Evolutionary conservation across 2,329 filamentous ascomycete genomes (phyloP).

Genomic region (Trichophyton equinum): DNA sequence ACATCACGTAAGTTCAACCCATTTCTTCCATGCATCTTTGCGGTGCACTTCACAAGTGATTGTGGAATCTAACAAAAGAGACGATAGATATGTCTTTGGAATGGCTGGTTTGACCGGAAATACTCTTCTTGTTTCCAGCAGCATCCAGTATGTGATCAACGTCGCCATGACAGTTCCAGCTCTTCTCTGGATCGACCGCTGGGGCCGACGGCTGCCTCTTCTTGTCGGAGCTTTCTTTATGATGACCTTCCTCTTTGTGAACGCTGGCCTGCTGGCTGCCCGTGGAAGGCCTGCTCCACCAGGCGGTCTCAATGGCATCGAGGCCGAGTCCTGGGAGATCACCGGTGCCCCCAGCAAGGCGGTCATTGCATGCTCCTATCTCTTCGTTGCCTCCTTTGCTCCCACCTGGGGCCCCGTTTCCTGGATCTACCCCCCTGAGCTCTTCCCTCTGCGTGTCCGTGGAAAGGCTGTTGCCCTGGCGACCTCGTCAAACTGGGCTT

Average conservation of each 20-base stretch:
- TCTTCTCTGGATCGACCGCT: conserved; percentile 60
- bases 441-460: conserved; percentile 50
- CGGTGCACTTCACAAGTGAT: background rate
- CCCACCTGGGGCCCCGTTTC: conserved; percentile 50
- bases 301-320: conserved; percentile 18
- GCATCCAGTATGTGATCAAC: conserved; percentile 68
- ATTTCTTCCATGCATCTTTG: background rate
- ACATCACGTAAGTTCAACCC: conserved; percentile 37
- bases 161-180: conserved; percentile 67
- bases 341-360: conserved; percentile 40
- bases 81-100: conserved; percentile 49
- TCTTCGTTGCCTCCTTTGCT: conserved; percentile 59
- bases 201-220: conserved; percentile 58
- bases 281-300: conserved; percentile 31
- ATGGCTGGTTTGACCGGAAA: conserved; percentile 56
- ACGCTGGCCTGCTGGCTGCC: conserved; percentile 30
- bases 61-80: background rate
- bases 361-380: conserved; percentile 57
- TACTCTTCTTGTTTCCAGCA: conserved; percentile 51
- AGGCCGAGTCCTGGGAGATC: conserved; percentile 29
- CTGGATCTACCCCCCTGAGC: conserved; percentile 49
- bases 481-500: conserved; percentile 52
- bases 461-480: conserved; percentile 51
- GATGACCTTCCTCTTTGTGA: conserved; percentile 36
- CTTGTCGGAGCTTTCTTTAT: conserved; percentile 55